phyloP scores from a whole-genome alignment of 1,284 basidiomycete species.

The Leccinum huronense region DNA sequence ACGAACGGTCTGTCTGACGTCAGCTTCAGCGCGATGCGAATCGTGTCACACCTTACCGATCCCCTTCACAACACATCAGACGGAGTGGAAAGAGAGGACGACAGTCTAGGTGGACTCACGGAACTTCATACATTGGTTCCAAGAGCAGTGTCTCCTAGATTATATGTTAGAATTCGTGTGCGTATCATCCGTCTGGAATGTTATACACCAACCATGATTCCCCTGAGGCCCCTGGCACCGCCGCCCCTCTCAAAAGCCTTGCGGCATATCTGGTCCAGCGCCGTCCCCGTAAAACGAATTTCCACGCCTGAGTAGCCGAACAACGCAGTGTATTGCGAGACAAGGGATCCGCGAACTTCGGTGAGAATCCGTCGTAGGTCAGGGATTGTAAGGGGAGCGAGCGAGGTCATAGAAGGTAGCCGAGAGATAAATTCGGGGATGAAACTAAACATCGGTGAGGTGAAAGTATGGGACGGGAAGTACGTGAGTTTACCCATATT shows the following conservation, averaged over 20 bases:
- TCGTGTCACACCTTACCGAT: slow-evolving; percentile 38
- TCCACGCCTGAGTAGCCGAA: slow-evolving; percentile 82
- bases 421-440: slow-evolving; percentile 96
- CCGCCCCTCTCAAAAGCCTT: slow-evolving; percentile 80
- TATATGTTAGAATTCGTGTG: slow-evolving; percentile 10
- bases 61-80: slow-evolving; percentile 36
- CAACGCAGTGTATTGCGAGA: slow-evolving; percentile 85
- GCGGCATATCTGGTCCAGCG: slow-evolving; percentile 73
- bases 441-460: slow-evolving; percentile 48
- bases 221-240: slow-evolving; percentile 85
- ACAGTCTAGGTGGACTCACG: slow-evolving; percentile 55
- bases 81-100: neutral
- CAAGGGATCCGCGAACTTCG: slow-evolving; percentile 86
- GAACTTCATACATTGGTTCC: slow-evolving; percentile 90
- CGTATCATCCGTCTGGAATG: neutral
- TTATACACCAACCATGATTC: slow-evolving; percentile 69
- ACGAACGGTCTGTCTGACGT: slow-evolving; percentile 47
- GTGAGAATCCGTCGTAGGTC: slow-evolving; percentile 90
- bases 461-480: slow-evolving; percentile 2
- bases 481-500: slow-evolving; percentile 64
- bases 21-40: slow-evolving; percentile 6
- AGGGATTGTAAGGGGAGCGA: slow-evolving; percentile 67
- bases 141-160: slow-evolving; percentile 72
- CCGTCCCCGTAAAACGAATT: slow-evolving; percentile 75
- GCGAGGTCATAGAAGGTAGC: slow-evolving; percentile 81